phyloP scores from a whole-genome alignment of 2,329 filamentous ascomycete genomes.

The Tolypocladium amazonense region DNA sequence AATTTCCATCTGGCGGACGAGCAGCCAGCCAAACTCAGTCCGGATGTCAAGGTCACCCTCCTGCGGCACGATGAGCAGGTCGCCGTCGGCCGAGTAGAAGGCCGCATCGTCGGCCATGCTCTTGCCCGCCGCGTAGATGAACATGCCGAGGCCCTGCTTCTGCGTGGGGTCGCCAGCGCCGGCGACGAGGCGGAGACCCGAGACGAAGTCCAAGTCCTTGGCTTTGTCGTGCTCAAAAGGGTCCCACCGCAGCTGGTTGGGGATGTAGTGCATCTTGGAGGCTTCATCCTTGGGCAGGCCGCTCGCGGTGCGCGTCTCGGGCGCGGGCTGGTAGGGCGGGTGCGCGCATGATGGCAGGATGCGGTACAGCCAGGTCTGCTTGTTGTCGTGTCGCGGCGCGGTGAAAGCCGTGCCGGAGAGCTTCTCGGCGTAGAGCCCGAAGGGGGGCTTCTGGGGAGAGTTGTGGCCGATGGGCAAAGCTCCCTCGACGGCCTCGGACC shows the following conservation, averaged over 20 bases:
- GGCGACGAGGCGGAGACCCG: conserved; percentile 63
- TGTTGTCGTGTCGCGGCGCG: conserved; percentile 52
- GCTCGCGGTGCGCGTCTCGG: conserved; percentile 32
- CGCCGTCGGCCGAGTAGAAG: conserved; percentile 78
- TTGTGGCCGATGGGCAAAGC: conserved; percentile 68
- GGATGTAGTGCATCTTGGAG: conserved; percentile 27
- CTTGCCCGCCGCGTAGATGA: conserved; percentile 68
- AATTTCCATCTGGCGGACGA: conserved; percentile 71
- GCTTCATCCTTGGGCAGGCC: conserved; percentile 7
- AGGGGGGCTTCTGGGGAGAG: conserved; percentile 69
- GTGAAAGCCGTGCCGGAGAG: conserved; percentile 64
- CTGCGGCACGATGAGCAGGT: conserved; percentile 67
- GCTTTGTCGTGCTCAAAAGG: conserved; percentile 57
- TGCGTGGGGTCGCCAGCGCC: conserved; percentile 70
- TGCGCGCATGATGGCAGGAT: conserved; percentile 56
- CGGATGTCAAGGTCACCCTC: conserved; percentile 64
- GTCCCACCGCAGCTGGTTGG: conserved; percentile 78
- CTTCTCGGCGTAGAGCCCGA: conserved; percentile 75
- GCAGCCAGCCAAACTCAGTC: conserved; percentile 64
- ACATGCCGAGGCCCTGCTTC: conserved; percentile 71
- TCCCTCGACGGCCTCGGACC: conserved; percentile 69
- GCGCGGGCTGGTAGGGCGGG: conserved; percentile 18
- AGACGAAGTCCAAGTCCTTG: conserved; percentile 50
- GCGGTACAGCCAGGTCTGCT: conserved; percentile 63
- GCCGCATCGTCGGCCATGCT: conserved; percentile 66